Conservation (phyloP, 2,329 filamentous ascomycete genomes). For the Magnaporthales sp. region DNA sequence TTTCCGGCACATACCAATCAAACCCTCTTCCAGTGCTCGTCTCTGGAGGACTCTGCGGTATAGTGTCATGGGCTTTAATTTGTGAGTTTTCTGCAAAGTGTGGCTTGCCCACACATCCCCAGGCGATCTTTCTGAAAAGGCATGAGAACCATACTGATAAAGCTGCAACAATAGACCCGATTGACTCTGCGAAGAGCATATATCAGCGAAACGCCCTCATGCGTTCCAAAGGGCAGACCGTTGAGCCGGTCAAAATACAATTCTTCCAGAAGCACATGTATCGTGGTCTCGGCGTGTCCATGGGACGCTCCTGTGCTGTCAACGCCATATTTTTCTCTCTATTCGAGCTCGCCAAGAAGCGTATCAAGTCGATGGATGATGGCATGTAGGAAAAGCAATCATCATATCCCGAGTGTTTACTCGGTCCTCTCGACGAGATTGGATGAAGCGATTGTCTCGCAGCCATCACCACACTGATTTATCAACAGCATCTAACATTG, state of each 20-base stretch:
- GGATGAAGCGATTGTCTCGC: neutral
- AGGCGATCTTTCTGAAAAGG: neutral
- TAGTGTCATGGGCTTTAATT: slow-evolving; percentile 74
- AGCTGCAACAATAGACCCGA: slow-evolving; percentile 42
- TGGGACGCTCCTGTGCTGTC: slow-evolving; percentile 72
- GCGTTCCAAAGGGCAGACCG: slow-evolving; percentile 54
- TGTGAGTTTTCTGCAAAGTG: slow-evolving; percentile 38
- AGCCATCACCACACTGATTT: neutral
- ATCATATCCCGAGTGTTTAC: neutral
- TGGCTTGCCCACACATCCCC: neutral
- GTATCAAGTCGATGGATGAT: slow-evolving; percentile 47
- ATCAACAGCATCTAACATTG: neutral
- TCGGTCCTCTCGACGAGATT: neutral
- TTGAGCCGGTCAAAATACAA: slow-evolving; percentile 63
- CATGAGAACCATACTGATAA: slow-evolving; percentile 16
- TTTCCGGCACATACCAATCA: slow-evolving; percentile 63
- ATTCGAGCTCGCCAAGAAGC: slow-evolving; percentile 75
- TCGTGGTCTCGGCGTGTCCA: slow-evolving; percentile 73
- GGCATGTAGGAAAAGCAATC: neutral
- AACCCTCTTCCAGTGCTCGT: slow-evolving; percentile 71
- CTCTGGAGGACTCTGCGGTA: slow-evolving; percentile 72
- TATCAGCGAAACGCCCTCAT: slow-evolving; percentile 77
- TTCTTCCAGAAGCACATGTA: slow-evolving; percentile 76
- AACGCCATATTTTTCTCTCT: slow-evolving; percentile 88
- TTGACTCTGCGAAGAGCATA: slow-evolving; percentile 77